These are phyloP conservation scores for Torrubiella hemipterigena DNA, from an alignment of 2,329 filamentous ascomycete genomes.

Conservation along the genomic window DNA sequence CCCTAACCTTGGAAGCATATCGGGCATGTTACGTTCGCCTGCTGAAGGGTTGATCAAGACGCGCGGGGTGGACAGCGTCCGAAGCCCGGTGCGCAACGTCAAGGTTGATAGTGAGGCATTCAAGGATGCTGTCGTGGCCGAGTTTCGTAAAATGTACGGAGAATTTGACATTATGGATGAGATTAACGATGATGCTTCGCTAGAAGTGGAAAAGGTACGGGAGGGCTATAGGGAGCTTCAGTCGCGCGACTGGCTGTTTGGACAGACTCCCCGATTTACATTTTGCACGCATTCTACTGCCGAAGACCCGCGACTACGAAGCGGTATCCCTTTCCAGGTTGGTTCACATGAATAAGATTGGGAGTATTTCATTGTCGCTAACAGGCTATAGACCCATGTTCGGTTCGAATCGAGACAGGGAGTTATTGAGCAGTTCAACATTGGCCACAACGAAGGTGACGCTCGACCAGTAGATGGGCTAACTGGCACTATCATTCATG, in stretches of 20 bases:
- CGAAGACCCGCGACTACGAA: constrained; percentile 44
- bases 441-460: not conserved
- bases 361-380: no score
- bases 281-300: constrained; percentile 51
- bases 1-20: constrained; percentile 59
- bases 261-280: constrained; percentile 75
- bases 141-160: constrained; percentile 60
- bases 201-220: constrained; percentile 36
- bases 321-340: constrained; percentile 34
- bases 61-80: constrained; percentile 82
- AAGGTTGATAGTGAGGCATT: constrained; percentile 37
- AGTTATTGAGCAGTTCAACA: constrained; percentile 3
- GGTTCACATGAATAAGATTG: not conserved
- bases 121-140: constrained; percentile 42
- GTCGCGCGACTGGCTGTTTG: constrained; percentile 66
- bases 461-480: not conserved
- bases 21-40: constrained; percentile 63
- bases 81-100: constrained; percentile 73
- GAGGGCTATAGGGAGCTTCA: constrained; percentile 22
- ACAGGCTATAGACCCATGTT: constrained; percentile 5
- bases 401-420: constrained; percentile 6
- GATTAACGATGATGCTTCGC: constrained; percentile 37
- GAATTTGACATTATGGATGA: constrained; percentile 18
- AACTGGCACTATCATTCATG: constrained; percentile 3
- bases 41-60: constrained; percentile 65